A percentile compares a stretch with the other conserved stretches of the same genome.
These are phyloP conservation scores for Saccharomycopsis guyanensis DNA, from an alignment of 805 yeast species.

Conservation along the genomic window DNA sequence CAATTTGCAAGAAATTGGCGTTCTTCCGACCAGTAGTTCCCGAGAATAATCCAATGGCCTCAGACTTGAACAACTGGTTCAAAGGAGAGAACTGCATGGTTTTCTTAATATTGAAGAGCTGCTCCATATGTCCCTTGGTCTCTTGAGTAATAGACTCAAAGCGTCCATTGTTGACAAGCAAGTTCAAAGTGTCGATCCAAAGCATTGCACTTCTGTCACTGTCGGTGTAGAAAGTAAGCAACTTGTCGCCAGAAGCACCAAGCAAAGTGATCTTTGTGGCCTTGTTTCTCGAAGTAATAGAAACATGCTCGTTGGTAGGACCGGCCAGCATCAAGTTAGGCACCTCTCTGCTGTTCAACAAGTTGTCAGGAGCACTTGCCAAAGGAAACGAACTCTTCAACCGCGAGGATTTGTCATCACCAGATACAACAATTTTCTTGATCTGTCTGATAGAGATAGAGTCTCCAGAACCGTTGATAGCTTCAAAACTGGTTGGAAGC, in stretches of 20 bases:
- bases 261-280: slow-evolving; percentile 7
- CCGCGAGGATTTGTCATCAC: not conserved
- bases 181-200: slow-evolving; percentile 14
- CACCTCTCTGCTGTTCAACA: not conserved
- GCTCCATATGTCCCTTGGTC: slow-evolving; percentile 12
- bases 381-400: not conserved
- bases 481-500: not conserved
- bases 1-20: slow-evolving; percentile 14
- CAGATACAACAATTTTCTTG: not conserved
- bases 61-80: slow-evolving; percentile 3
- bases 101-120: slow-evolving; percentile 12
- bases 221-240: slow-evolving; percentile 11
- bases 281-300: slow-evolving; percentile 5
- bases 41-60: not conserved
- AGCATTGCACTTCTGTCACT: slow-evolving; percentile 3
- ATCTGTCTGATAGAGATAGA: not conserved
- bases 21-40: not conserved
- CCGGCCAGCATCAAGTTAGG: not conserved
- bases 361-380: not conserved
- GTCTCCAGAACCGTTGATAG: not conserved
- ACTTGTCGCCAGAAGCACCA: not conserved
- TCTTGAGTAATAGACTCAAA: slow-evolving; percentile 9
- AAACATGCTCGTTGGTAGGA: not conserved
- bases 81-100: slow-evolving; percentile 14
- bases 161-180: slow-evolving; percentile 3